Evolutionary conservation across 306 rosid species (phyloP).

Genomic region (Arachis hypogaea): DNA sequence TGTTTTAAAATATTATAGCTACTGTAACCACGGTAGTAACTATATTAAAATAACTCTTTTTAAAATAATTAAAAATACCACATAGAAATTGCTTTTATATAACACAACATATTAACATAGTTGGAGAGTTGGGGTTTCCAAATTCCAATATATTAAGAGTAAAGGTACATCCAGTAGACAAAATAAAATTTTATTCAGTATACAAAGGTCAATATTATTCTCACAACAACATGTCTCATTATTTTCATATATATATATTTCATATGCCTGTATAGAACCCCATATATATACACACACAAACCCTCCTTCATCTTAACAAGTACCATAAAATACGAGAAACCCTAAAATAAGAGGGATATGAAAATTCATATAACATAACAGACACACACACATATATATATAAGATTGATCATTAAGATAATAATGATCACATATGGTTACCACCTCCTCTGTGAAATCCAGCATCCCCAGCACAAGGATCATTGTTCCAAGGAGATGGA

Average conservation of each 20-base stretch:
- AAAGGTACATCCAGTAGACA: slow-evolving; percentile 12
- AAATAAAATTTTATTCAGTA: slow-evolving; percentile 20
- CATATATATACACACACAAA: slow-evolving; percentile 3
- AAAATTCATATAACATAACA: neutral
- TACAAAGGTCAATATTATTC: neutral
- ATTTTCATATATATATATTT: neutral
- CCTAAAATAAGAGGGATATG: slow-evolving; percentile 25
- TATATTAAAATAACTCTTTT: no score
- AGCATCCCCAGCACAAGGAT: slow-evolving; percentile 44
- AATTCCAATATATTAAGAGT: neutral
- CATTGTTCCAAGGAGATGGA: slow-evolving; percentile 50
- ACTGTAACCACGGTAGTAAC: no score
- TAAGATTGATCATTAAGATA: no score
- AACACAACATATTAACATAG: neutral
- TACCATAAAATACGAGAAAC: slow-evolving; percentile 37
- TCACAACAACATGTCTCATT: neutral
- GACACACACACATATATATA: no score
- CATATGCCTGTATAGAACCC: neutral
- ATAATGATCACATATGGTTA: slow-evolving; percentile 36
- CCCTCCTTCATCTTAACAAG: slow-evolving; percentile 17
- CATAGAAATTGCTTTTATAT: neutral
- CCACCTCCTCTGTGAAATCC: slow-evolving; percentile 49
- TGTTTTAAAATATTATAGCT: no score
- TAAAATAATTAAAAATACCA: no score
- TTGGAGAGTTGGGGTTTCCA: neutral